These are phyloP conservation scores for Tulasnella sp. DNA, from an alignment of 768 basidiomycete genomes.

Conservation along the genomic window DNA sequence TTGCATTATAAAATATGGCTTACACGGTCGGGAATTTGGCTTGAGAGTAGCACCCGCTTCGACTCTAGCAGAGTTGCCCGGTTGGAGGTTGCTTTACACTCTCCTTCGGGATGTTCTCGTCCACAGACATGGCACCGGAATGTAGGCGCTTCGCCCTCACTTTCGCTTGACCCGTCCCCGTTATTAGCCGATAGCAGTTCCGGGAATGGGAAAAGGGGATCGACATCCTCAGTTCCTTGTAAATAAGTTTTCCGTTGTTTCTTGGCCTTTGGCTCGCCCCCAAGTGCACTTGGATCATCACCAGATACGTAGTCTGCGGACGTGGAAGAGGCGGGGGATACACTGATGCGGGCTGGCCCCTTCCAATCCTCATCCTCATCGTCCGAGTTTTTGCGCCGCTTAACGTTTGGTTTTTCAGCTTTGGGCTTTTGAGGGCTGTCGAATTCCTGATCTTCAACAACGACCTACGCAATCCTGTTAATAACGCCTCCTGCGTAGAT, in stretches of 20 bases:
- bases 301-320: neutral
- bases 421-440: conserved; percentile 23
- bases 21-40: neutral
- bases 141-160: neutral
- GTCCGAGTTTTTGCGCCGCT: neutral
- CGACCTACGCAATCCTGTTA: neutral
- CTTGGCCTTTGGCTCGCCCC: neutral
- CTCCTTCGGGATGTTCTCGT: conserved; percentile 56
- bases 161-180: neutral
- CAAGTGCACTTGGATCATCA: neutral
- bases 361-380: neutral
- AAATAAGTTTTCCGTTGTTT: neutral
- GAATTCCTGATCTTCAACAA: conserved; percentile 8
- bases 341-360: conserved; percentile 12
- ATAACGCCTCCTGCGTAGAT: neutral
- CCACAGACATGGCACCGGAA: conserved; percentile 56
- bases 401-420: neutral
- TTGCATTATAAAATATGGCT: neutral
- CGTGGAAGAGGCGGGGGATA: neutral
- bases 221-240: neutral
- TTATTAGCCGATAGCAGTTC: neutral
- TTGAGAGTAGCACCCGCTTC: neutral
- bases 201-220: conserved; percentile 19
- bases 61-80: neutral
- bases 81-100: conserved; percentile 46